Percentiles rank a stretch among this genome's conserved stretches.
These are phyloP conservation scores for Cicer chorassanicum DNA, from an alignment of 306 rosid genomes.

Conservation along the genomic window DNA sequence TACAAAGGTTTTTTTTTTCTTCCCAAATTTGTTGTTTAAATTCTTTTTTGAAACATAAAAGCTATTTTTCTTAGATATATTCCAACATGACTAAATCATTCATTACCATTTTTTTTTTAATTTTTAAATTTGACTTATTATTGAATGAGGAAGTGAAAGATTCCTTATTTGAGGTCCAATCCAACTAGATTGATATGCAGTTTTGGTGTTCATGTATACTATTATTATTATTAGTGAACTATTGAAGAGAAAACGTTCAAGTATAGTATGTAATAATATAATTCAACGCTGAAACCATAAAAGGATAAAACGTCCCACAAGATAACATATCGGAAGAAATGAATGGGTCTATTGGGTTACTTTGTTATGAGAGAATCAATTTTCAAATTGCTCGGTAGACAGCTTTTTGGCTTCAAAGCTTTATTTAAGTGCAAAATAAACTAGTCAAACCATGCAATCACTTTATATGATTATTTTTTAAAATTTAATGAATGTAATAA, in stretches of 20 bases:
- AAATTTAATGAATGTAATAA: too few relatives aligned
- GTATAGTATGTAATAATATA: not conserved
- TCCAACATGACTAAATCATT: not conserved
- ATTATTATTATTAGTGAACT: not conserved
- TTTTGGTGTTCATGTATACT: not conserved
- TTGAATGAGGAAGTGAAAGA: not conserved
- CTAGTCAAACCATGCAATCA: not conserved
- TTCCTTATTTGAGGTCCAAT: not conserved
- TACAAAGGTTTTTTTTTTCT: constrained; percentile 54
- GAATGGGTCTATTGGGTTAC: not conserved
- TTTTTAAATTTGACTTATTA: not conserved
- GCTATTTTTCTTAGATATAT: too few relatives aligned
- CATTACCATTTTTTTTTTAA: not conserved
- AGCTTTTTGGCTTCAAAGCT: not conserved
- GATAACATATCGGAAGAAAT: not conserved
- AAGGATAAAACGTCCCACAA: not conserved
- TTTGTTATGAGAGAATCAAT: not conserved
- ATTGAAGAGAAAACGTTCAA: not conserved
- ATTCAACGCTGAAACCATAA: not conserved
- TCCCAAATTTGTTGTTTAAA: too few relatives aligned
- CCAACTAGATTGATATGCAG: not conserved
- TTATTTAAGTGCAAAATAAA: too few relatives aligned
- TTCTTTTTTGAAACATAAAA: too few relatives aligned
- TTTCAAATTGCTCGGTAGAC: too few relatives aligned
- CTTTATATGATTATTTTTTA: not conserved